These are phyloP conservation scores for Neostapfia colusana DNA, from an alignment of 176 grass and related monocot genomes.

Conservation along the genomic window DNA sequence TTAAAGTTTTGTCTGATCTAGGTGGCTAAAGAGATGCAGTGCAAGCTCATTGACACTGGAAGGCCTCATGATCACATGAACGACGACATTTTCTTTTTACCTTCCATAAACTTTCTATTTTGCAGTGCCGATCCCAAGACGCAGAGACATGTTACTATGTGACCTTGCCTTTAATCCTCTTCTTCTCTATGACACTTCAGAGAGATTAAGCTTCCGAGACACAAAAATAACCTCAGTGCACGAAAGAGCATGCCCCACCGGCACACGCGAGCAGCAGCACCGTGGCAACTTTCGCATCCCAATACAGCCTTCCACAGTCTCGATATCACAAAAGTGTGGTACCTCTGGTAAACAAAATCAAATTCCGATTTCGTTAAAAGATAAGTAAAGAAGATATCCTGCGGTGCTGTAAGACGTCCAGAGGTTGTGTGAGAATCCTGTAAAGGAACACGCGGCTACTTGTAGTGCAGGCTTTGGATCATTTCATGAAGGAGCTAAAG, in stretches of 20 bases:
- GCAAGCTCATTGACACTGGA: slow-evolving; percentile 61
- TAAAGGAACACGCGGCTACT: slow-evolving; percentile 76
- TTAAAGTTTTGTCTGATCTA: slow-evolving; percentile 59
- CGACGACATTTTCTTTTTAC: slow-evolving; percentile 53
- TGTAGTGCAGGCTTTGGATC: slow-evolving; percentile 91
- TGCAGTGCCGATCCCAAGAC: slow-evolving; percentile 63
- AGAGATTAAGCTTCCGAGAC: slow-evolving; percentile 51
- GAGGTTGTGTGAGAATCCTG: slow-evolving; percentile 68
- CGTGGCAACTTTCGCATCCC: slow-evolving; percentile 40
- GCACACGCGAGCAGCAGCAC: slow-evolving; percentile 24
- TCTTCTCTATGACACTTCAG: slow-evolving; percentile 48
- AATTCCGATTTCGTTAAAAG: slow-evolving; percentile 39
- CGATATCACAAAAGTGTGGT: slow-evolving; percentile 45
- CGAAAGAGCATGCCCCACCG: slow-evolving; percentile 42
- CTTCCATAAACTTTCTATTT: slow-evolving; percentile 49
- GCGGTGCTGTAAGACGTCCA: slow-evolving; percentile 56
- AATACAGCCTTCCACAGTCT: slow-evolving; percentile 29
- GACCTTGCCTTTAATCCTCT: slow-evolving; percentile 38
- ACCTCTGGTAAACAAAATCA: slow-evolving; percentile 43
- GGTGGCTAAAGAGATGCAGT: slow-evolving; percentile 47
- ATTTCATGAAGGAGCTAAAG: slow-evolving; percentile 66
- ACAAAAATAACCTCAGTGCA: slow-evolving; percentile 56
- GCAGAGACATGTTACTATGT: slow-evolving; percentile 38
- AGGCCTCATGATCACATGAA: slow-evolving; percentile 52
- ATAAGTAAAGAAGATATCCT: slow-evolving; percentile 48